Conservation (phyloP, 805 yeast species). For the Kazachstania bromeliacearum region DNA sequence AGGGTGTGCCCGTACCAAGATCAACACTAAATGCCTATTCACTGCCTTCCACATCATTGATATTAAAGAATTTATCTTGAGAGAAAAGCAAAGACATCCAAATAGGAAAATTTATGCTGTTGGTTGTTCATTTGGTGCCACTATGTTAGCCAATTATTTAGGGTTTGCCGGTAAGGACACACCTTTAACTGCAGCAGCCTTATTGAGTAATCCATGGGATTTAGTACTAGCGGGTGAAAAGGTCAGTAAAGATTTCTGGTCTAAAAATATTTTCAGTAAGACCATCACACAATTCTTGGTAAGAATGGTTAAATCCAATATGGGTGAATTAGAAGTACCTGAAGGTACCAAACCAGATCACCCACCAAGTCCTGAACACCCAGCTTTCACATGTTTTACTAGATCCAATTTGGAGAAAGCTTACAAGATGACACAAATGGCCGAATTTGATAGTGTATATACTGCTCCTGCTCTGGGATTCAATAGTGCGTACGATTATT, state of each 20-base stretch:
- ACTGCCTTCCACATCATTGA: conserved; percentile 65
- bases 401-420: conserved; percentile 31
- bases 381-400: conserved; percentile 20
- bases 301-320: conserved; percentile 38
- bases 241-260: conserved; percentile 32
- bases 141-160: conserved; percentile 54
- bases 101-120: conserved; percentile 52
- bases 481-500: conserved; percentile 51
- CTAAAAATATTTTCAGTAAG: conserved; percentile 35
- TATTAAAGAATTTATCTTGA: conserved; percentile 46
- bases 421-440: conserved; percentile 31
- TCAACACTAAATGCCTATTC: conserved; percentile 58
- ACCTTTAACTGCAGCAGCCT: conserved; percentile 47
- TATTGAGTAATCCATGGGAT: conserved; percentile 69
- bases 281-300: conserved; percentile 34
- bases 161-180: conserved; percentile 54
- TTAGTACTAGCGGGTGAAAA: conserved; percentile 44
- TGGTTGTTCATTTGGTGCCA: conserved; percentile 69
- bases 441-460: conserved; percentile 52
- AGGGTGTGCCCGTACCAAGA: conserved; percentile 69
- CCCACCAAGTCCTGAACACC: conserved; percentile 12
- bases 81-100: conserved; percentile 45
- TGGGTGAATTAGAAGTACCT: conserved; percentile 21
- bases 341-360: conserved; percentile 10
- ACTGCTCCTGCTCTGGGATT: conserved; percentile 58